phyloP scores from a whole-genome alignment of 805 yeast genomes.

The Pichia pseudocactophila region DNA sequence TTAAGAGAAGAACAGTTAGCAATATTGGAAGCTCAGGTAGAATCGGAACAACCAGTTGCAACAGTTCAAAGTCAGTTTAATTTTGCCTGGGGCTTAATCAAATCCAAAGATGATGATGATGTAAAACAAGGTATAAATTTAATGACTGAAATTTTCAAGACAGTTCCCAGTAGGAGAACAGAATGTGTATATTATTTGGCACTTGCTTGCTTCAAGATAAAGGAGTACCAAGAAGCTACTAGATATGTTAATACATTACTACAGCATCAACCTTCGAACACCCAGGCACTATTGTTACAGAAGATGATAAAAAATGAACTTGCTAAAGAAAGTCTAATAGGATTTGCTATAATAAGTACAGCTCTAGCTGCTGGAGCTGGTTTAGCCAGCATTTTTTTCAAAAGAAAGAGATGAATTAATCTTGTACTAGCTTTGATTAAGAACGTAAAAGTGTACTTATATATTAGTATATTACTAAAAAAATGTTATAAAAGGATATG shows the following conservation, averaged over 20 bases:
- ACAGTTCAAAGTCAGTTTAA: constrained; percentile 83
- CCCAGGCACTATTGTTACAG: constrained; percentile 65
- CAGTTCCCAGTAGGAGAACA: constrained; percentile 73
- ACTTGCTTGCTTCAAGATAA: constrained; percentile 79
- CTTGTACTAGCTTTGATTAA: not conserved
- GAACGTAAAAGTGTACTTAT: not conserved
- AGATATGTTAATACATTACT: constrained; percentile 74
- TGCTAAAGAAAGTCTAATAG: constrained; percentile 80
- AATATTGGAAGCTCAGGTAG: constrained; percentile 67
- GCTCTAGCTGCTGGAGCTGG: constrained; percentile 76
- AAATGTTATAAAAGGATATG: not conserved
- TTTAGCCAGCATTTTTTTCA: constrained; percentile 17
- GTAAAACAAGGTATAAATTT: constrained; percentile 76
- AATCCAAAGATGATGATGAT: constrained; percentile 50
- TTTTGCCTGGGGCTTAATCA: constrained; percentile 93
- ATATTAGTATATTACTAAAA: not conserved
- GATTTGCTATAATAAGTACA: constrained; percentile 82
- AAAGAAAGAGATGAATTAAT: constrained; percentile 1
- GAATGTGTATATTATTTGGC: constrained; percentile 85
- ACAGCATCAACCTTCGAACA: constrained; percentile 74
- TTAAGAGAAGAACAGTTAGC: constrained; percentile 68
- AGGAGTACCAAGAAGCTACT: constrained; percentile 80
- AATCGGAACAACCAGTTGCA: constrained; percentile 70
- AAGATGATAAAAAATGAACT: constrained; percentile 75
- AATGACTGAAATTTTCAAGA: constrained; percentile 60